Evolutionary conservation across 495 filamentous ascomycete species (phyloP).

Genomic region (Chaetomium fimeti): DNA sequence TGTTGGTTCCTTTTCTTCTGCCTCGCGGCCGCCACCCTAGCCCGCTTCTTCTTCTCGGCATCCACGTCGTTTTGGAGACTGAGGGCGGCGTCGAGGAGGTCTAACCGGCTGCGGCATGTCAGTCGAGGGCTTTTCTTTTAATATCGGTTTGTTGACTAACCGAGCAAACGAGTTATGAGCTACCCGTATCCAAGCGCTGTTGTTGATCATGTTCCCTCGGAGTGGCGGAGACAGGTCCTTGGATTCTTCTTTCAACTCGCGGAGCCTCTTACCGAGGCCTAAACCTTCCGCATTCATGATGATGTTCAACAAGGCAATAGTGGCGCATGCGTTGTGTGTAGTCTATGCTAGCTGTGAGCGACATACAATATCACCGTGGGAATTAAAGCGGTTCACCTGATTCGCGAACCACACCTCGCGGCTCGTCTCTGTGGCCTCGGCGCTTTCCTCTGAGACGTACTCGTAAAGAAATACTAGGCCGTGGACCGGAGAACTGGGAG

Average conservation of each 20-base stretch:
- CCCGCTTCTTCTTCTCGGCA: conserved; percentile 39
- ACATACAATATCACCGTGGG: not conserved
- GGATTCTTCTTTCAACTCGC: conserved; percentile 69
- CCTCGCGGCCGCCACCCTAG: conserved; percentile 19
- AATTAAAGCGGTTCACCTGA: conserved; percentile 55
- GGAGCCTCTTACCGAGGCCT: conserved; percentile 63
- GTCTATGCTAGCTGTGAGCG: conserved; percentile 51
- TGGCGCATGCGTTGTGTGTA: conserved; percentile 79
- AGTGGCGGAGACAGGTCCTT: conserved; percentile 64
- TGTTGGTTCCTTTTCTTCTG: conserved; percentile 26
- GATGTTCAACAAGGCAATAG: conserved; percentile 84
- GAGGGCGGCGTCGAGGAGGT: conserved; percentile 75
- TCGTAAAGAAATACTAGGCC: conserved; percentile 83
- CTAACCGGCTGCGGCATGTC: conserved; percentile 53
- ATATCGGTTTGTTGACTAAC: conserved; percentile 44
- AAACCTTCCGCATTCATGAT: conserved; percentile 72
- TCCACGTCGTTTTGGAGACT: conserved; percentile 62
- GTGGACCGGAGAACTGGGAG: conserved; percentile 65
- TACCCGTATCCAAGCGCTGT: conserved; percentile 71
- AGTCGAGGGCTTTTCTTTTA: not conserved
- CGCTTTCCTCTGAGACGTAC: conserved; percentile 57
- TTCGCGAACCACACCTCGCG: conserved; percentile 92
- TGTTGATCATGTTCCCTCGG: conserved; percentile 70
- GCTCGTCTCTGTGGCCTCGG: conserved; percentile 43
- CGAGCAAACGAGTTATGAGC: conserved; percentile 86